phyloP scores from a whole-genome alignment of 2,329 filamentous ascomycete species.

The Fusarium sp. region DNA sequence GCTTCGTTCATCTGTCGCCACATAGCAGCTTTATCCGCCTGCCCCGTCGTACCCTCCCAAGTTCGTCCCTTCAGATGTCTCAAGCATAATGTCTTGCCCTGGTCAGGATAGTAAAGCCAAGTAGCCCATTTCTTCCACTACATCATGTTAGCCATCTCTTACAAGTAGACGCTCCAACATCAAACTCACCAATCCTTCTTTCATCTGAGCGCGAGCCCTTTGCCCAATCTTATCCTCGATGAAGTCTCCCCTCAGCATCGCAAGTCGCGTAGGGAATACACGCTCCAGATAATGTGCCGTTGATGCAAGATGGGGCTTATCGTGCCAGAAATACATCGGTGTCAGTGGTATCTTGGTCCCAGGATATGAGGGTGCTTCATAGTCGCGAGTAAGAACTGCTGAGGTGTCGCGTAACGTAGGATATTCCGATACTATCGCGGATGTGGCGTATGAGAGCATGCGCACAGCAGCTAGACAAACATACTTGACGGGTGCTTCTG shows the following conservation, averaged over 20 bases:
- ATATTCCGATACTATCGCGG: constrained; percentile 58
- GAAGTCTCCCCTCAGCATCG: constrained; percentile 64
- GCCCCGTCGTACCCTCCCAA: constrained; percentile 55
- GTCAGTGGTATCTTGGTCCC: constrained; percentile 58
- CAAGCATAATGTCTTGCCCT: constrained; percentile 60
- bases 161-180: fast-evolving
- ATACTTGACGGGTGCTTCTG: constrained; percentile 60
- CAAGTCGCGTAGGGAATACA: constrained; percentile 63
- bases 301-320: constrained; percentile 66
- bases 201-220: constrained; percentile 67
- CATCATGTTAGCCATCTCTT: not conserved
- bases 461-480: constrained; percentile 65
- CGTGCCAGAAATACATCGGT: constrained; percentile 70
- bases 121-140: constrained; percentile 65
- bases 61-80: constrained; percentile 64
- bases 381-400: constrained; percentile 56
- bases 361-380: constrained; percentile 37
- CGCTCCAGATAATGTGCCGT: constrained; percentile 61
- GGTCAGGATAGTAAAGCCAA: constrained; percentile 66
- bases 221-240: constrained; percentile 69
- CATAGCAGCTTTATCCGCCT: constrained; percentile 32
- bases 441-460: constrained; percentile 63
- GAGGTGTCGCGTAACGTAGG: constrained; percentile 58
- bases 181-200: constrained; percentile 55
- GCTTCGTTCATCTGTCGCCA: constrained; percentile 36